Base-by-base conservation (phyloP, 352 stramenopile species). In the Globisporangium uncinulatum region DNA sequence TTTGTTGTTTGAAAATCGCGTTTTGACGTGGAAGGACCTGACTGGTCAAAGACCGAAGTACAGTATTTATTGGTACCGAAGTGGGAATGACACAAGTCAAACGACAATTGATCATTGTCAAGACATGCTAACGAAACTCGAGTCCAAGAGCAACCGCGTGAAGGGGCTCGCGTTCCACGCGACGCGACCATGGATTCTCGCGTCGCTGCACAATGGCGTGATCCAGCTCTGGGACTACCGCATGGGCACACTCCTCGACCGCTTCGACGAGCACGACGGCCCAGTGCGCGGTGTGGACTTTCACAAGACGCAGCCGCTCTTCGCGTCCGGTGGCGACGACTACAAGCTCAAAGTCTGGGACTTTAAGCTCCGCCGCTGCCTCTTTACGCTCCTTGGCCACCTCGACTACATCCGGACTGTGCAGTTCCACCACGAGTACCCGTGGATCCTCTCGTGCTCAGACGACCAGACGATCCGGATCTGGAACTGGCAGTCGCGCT, bases 341-440 rank as follows among this genome's bases (percentile, higher is more conserved):
- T 99, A 99, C 93, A 99, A 99, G 75, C 98, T 99, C 66, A 99
- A 99, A 80, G 96, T 99, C 20, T 99, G 97, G 97, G 97, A 99
- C 79, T 99, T 99, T 77, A 99, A 99, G 79, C 84, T 99, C 44
- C 90, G 96, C 39, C 83, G 96, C 54, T 99, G 97, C 69, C 83
- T 99, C 7, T 99, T 99, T 70, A 99, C 97, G 7, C 73, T 99
- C 19, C 78, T 99, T 11, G 98, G 97, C 2, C 98, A 99, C 70
- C 75, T 99, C 57, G 98, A 99, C 87, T 99, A 99, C 79, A 99
- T 99, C 67, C 91, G 98, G 57, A 99, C 96, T 46, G 97, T 99
- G 48, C 92, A 99, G 81, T 99, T 99, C 80, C 97, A 99, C 82
- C 88, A 96, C 54, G 96, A 99, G 77, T 99, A 99, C 79, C 97